These are phyloP conservation scores for Neophaeococcomyces mojaviensis DNA, from an alignment of 2,329 filamentous ascomycete species.

Conservation along the genomic window DNA sequence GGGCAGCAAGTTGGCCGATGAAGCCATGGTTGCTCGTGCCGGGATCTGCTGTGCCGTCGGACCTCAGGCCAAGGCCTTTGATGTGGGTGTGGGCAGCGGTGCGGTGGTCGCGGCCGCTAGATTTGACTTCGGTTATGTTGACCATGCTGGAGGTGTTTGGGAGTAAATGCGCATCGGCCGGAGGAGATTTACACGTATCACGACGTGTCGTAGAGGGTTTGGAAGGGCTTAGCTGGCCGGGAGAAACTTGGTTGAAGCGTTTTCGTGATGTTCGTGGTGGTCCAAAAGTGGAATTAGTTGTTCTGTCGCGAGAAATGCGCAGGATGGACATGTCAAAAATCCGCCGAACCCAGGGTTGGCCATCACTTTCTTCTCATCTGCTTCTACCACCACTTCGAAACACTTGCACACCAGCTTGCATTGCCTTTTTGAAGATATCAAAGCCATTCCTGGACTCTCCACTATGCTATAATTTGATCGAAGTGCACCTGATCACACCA, in stretches of 20 bases:
- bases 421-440: not conserved
- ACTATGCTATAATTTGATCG: not conserved
- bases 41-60: constrained; percentile 77
- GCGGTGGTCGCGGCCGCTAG: constrained; percentile 87
- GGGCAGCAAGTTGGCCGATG: constrained; percentile 76
- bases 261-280: not conserved
- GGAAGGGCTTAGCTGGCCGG: not conserved
- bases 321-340: too few relatives aligned
- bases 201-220: not conserved
- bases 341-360: too few relatives aligned
- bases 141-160: constrained; percentile 52
- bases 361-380: too few relatives aligned
- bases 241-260: not conserved
- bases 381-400: too few relatives aligned
- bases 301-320: too few relatives aligned
- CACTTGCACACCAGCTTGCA: too few relatives aligned
- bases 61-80: constrained; percentile 80
- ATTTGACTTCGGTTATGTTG: constrained; percentile 89
- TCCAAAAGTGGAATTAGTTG: too few relatives aligned
- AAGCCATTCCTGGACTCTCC: not conserved
- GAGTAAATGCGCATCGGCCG: not conserved
- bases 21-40: constrained; percentile 69
- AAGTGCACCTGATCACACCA: not conserved
- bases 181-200: not conserved
- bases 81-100: constrained; percentile 98